Conservation (phyloP, 78 protist genomes). For the Andalucia godoyi region DNA sequence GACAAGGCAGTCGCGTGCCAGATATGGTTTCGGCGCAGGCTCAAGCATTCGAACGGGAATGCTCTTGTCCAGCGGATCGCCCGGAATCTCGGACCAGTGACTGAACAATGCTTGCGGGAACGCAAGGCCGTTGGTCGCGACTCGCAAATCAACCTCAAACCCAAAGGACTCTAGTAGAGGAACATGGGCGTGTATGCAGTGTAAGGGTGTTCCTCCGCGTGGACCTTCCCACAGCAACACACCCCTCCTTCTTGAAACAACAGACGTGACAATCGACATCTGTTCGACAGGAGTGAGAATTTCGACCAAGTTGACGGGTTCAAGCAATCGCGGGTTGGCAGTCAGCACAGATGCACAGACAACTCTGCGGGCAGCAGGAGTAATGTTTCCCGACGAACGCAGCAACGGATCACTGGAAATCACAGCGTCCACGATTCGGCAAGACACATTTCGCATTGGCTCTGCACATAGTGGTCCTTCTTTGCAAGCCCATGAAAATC, state of each 20-base stretch:
- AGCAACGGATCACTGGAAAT: conserved; percentile 50
- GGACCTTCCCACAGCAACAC: conserved; percentile 58
- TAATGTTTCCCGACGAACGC: conserved; percentile 75
- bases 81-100: conserved; percentile 82
- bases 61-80: conserved; percentile 94
- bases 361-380: conserved; percentile 80
- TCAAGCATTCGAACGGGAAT: conserved; percentile 77
- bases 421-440: conserved; percentile 67
- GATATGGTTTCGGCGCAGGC: conserved; percentile 59
- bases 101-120: conserved; percentile 76
- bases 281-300: conserved; percentile 83
- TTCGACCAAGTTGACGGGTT: conserved; percentile 87
- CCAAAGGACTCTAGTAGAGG: conserved; percentile 98
- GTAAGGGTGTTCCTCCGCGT: conserved; percentile 87
- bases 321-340: conserved; percentile 89
- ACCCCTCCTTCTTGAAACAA: conserved; percentile 77
- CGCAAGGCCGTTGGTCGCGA: conserved; percentile 75
- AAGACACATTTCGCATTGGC: conserved; percentile 72
- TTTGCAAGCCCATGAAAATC: conserved; percentile 93
- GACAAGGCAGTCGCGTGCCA: conserved; percentile 98
- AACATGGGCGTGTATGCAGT: conserved; percentile 56
- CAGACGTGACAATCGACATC: conserved; percentile 70
- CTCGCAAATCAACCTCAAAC: conserved; percentile 93
- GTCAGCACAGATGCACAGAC: conserved; percentile 60
- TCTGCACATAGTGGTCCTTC: conserved; percentile 93